Evolutionary conservation across 164 flowering plant species (phyloP).

Genomic region (Sedum album): DNA sequence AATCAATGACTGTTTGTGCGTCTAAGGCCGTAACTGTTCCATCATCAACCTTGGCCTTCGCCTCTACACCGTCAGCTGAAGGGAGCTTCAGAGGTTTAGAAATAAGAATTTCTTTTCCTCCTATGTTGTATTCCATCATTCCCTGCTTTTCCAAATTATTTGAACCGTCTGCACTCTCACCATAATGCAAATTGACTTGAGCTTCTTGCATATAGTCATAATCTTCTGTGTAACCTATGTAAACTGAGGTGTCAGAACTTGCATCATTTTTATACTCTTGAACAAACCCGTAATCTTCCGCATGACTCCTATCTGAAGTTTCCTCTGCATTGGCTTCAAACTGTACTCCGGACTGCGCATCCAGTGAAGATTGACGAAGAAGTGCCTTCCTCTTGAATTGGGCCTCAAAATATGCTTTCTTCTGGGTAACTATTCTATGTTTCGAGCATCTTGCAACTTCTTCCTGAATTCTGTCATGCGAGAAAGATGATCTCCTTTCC

Average conservation of each 20-base stretch:
- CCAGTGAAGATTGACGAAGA: conserved; percentile 30
- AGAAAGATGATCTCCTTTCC: conserved; percentile 81
- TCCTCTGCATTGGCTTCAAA: conserved; percentile 26
- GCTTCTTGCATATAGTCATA: conserved; percentile 22
- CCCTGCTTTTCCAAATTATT: conserved; percentile 27
- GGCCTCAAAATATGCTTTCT: conserved; percentile 88
- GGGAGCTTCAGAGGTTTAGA: conserved; percentile 20
- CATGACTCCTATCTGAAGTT: conserved; percentile 19
- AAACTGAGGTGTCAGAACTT: background rate
- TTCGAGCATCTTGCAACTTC: conserved; percentile 72
- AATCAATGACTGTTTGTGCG: conserved; percentile 16
- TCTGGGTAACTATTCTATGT: conserved; percentile 73
- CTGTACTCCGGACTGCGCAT: conserved; percentile 23
- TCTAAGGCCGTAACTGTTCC: conserved; percentile 11
- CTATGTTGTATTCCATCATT: conserved; percentile 20
- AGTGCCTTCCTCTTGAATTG: conserved; percentile 68
- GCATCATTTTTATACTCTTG: background rate
- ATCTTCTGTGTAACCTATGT: conserved; percentile 19
- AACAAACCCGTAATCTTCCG: conserved; percentile 9
- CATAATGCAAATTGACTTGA: conserved; percentile 18
- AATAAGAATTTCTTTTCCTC: conserved; percentile 17
- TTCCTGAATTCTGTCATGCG: conserved; percentile 74
- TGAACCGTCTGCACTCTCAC: conserved; percentile 30
- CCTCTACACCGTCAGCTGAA: background rate
- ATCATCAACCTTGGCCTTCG: conserved; percentile 8